Conservation (phyloP, 2,329 filamentous ascomycete genomes). For the Neofusicoccum umdonicola region DNA sequence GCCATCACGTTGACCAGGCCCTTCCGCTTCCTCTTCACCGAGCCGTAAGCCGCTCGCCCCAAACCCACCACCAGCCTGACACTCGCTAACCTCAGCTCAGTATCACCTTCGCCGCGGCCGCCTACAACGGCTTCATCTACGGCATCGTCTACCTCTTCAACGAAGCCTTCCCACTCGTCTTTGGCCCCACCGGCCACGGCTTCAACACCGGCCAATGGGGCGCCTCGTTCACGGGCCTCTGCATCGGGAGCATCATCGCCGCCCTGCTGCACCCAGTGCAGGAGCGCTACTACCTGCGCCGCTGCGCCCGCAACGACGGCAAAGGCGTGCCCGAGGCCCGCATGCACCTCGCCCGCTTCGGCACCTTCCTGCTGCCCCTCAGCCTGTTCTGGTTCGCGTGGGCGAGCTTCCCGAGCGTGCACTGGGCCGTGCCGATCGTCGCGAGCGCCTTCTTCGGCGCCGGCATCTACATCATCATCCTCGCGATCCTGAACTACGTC, state of each 20-base stretch:
- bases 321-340: conserved; percentile 28
- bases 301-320: conserved; percentile 22
- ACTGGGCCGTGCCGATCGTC: conserved; percentile 23
- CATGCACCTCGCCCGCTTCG: conserved; percentile 21
- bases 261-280: conserved; percentile 20
- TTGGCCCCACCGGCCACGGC: conserved; percentile 19
- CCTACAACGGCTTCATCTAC: conserved; percentile 23
- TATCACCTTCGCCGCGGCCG: conserved; percentile 20
- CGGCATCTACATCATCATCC: conserved; percentile 24
- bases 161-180: conserved; percentile 23
- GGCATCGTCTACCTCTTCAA: conserved; percentile 23
- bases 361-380: conserved; percentile 23
- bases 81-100: not conserved
- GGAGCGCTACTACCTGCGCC: conserved; percentile 23
- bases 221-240: conserved; percentile 25
- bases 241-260: conserved; percentile 24
- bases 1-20: conserved; percentile 22
- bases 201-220: conserved; percentile 24
- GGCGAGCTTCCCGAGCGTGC: conserved; percentile 16
- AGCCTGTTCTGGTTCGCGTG: conserved; percentile 30
- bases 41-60: not conserved
- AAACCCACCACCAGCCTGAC: not conserved
- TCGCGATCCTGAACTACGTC: conserved; percentile 25
- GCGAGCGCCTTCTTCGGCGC: conserved; percentile 22
- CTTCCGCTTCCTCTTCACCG: conserved; percentile 22